Conservation (phyloP, 768 basidiomycete genomes). For the Tulasnella sp. region DNA sequence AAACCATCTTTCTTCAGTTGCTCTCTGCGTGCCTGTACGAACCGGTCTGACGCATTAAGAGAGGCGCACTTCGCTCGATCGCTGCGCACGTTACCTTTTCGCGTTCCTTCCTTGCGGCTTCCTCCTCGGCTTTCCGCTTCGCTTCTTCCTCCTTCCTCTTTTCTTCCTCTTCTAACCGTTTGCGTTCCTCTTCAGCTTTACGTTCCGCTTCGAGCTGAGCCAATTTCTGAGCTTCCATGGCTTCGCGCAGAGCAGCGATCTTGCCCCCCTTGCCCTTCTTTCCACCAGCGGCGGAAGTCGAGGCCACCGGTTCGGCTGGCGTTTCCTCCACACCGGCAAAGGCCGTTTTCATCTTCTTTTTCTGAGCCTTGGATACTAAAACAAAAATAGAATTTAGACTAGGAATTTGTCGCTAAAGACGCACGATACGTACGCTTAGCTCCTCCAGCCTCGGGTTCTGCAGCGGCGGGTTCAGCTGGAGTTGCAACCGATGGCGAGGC, state of each 20-base stretch:
- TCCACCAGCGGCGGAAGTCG: slow-evolving; percentile 28
- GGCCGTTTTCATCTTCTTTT: slow-evolving; percentile 29
- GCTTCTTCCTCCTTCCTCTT: slow-evolving; percentile 65
- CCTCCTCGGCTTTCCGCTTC: slow-evolving; percentile 67
- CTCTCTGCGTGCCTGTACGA: slow-evolving; percentile 71
- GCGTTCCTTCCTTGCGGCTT: slow-evolving; percentile 44
- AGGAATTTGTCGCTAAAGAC: background rate
- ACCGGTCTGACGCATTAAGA: background rate
- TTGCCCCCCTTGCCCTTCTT: slow-evolving; percentile 44
- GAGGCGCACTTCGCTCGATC: background rate
- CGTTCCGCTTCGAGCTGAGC: slow-evolving; percentile 72
- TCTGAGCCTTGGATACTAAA: slow-evolving; percentile 24
- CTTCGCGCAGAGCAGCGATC: slow-evolving; percentile 71
- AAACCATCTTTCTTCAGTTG: slow-evolving; percentile 88
- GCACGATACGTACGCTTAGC: background rate
- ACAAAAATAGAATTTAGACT: background rate
- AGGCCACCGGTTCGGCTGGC: slow-evolving; percentile 23
- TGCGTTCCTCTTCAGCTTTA: slow-evolving; percentile 64
- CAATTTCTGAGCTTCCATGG: slow-evolving; percentile 87
- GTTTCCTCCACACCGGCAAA: slow-evolving; percentile 23
- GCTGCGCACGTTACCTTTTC: slow-evolving; percentile 36
- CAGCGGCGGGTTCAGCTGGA: slow-evolving; percentile 14
- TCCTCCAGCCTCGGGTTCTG: slow-evolving; percentile 5
- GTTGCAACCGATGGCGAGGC: slow-evolving; percentile 18
- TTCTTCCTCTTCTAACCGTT: slow-evolving; percentile 84